Evolutionary conservation across 2,329 filamentous ascomycete species (phyloP), one percentile per base, ranked within the genome.

Genomic region (Sporothrix euskadiensis): DNA sequence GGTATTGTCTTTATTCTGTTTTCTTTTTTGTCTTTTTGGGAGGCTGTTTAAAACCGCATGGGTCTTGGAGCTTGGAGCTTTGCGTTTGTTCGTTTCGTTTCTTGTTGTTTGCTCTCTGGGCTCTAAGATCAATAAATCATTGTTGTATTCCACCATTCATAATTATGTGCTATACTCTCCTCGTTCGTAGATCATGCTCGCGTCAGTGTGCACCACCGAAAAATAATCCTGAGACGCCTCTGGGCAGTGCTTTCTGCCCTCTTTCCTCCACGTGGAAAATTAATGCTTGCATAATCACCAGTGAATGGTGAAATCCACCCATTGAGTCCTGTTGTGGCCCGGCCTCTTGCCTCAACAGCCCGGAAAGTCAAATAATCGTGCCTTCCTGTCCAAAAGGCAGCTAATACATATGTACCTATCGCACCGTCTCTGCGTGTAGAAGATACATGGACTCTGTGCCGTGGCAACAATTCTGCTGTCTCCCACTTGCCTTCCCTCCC

Each of bases 11-110:
- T 4, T 35, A 47, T 56, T 5, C 41, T 54, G 22, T 22, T n/a
- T 19, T 49, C 14, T 44, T 41, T 44, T 47, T 65, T 10, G 10
- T 66, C 19, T 41, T 22, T 47, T 39, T 66, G 10, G 39, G 35
- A 44, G 10, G n/a, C 52, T 35, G 47, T n/a, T 16, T 12, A 49
- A 52, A 52, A 22, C 26, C 9, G 47, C 47, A 56, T 69, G 47
- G 66, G 65, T 35, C 47, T 32, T 52, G 65, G 65, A 32, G 65
- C 30, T 47, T 32, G 44, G 65, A 35, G 65, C 52, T 68, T 32
- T 12, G 61, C 39, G 61, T 65, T 65, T 19, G 39, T 47, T 30
- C 35, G n/a, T 9, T 22, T 7, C 16, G 5, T 35, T 49, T 44
- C 26, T 47, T 30, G 5, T 65, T 16, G n/a, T 47, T 26, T 65